A percentile compares a stretch with the other conserved stretches of the same genome.
These are phyloP conservation scores for Myxozyma mucilagina DNA, from an alignment of 805 yeast species.

Conservation along the genomic window DNA sequence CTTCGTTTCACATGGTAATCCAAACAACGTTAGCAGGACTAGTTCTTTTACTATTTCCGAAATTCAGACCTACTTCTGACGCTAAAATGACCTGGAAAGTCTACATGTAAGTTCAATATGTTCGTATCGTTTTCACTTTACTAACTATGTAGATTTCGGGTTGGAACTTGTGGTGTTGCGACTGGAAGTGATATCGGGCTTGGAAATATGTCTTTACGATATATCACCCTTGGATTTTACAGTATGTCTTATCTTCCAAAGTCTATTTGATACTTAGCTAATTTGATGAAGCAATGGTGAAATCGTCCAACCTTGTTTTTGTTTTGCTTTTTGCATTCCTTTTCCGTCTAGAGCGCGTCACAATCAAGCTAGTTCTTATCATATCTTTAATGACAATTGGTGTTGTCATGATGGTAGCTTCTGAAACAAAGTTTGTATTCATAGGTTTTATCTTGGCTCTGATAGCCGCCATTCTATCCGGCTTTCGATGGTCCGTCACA, in stretches of 20 bases:
- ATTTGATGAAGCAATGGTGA: conserved; percentile 57
- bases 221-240: conserved; percentile 78
- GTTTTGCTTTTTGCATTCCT: conserved; percentile 85
- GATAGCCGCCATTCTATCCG: conserved; percentile 77
- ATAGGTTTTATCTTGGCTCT: conserved; percentile 76
- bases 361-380: conserved; percentile 64
- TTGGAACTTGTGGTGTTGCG: conserved; percentile 83
- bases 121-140: conserved; percentile 5
- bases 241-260: conserved; percentile 44
- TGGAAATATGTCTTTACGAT: conserved; percentile 79
- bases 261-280: background rate
- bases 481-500: conserved; percentile 93
- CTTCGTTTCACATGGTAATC: conserved; percentile 80
- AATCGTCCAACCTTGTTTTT: conserved; percentile 83
- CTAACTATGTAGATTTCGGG: conserved; percentile 49
- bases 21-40: conserved; percentile 56
- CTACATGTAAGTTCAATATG: conserved; percentile 18
- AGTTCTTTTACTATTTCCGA: conserved; percentile 50
- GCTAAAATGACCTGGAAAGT: conserved; percentile 22
- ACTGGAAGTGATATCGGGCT: conserved; percentile 93
- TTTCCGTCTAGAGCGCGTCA: conserved; percentile 73
- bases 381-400: conserved; percentile 80
- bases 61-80: conserved; percentile 46
- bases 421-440: conserved; percentile 33
- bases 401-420: conserved; percentile 79